Evolutionary conservation across 2,329 filamentous ascomycete species (phyloP).

Genomic region (Ophiostoma perfectum): DNA sequence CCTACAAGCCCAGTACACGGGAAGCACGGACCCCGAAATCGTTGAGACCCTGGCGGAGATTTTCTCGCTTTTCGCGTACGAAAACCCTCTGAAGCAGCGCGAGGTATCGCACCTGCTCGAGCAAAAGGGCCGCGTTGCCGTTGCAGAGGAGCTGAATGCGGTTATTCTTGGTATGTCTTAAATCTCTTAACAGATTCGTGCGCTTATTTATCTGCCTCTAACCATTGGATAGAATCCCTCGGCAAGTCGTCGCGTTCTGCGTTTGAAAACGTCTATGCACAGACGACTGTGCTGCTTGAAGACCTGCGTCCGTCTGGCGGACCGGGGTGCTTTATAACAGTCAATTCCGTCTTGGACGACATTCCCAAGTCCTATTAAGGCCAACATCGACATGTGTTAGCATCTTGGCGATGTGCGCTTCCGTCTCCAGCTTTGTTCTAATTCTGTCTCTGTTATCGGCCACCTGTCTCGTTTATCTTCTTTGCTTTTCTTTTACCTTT

Average conservation of each 20-base stretch:
- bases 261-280: slow-evolving; percentile 76
- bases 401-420: too few relatives aligned
- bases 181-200: background rate
- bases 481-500: background rate
- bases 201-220: background rate
- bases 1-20: slow-evolving; percentile 69
- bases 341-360: slow-evolving; percentile 46
- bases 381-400: too few relatives aligned
- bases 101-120: slow-evolving; percentile 75
- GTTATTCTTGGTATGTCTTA: slow-evolving; percentile 72
- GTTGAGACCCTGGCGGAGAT: slow-evolving; percentile 73
- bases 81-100: slow-evolving; percentile 68
- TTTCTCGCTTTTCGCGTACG: slow-evolving; percentile 82
- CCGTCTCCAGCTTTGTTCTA: too few relatives aligned
- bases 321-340: slow-evolving; percentile 72
- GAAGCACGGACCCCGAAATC: slow-evolving; percentile 64
- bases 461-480: background rate
- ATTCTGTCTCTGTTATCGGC: background rate
- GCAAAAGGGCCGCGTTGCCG: slow-evolving; percentile 63
- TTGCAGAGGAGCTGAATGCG: slow-evolving; percentile 91
- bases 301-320: slow-evolving; percentile 75
- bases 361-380: slow-evolving; percentile 33
- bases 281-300: slow-evolving; percentile 80
- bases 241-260: slow-evolving; percentile 85
- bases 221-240: slow-evolving; percentile 60